Conservation (phyloP, 345 rosid genomes). For the Pistacia integerrima region DNA sequence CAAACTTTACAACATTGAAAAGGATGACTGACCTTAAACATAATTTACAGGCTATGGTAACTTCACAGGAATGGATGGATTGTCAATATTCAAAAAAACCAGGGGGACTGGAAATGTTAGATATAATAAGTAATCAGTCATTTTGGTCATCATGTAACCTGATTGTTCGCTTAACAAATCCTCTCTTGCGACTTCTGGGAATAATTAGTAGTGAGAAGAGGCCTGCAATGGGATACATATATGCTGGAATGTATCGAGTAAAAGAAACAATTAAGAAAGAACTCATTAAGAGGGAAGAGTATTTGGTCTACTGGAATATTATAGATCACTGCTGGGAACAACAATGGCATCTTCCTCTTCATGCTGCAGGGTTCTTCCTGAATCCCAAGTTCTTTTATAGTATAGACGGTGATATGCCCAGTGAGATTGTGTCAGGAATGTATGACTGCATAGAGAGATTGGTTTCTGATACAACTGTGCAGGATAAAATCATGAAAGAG, state of each 20-base stretch:
- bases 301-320: slow-evolving; percentile 72
- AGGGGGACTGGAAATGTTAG: slow-evolving; percentile 69
- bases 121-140: slow-evolving; percentile 57
- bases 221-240: slow-evolving; percentile 88
- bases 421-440: slow-evolving; percentile 62
- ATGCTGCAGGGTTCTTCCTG: slow-evolving; percentile 88
- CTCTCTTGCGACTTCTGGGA: slow-evolving; percentile 66
- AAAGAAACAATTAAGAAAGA: slow-evolving; percentile 82
- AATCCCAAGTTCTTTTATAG: slow-evolving; percentile 90
- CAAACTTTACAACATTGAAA: slow-evolving; percentile 68
- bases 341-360: slow-evolving; percentile 72
- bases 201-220: slow-evolving; percentile 58
- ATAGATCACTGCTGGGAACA: slow-evolving; percentile 83
- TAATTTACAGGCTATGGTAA: slow-evolving; percentile 77
- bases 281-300: slow-evolving; percentile 64
- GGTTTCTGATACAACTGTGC: slow-evolving; percentile 67
- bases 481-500: slow-evolving; percentile 76
- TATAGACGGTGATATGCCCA: slow-evolving; percentile 63
- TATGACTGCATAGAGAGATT: slow-evolving; percentile 88
- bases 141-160: slow-evolving; percentile 78
- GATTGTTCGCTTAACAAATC: slow-evolving; percentile 55
- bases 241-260: slow-evolving; percentile 77
- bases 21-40: slow-evolving; percentile 59
- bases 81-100: slow-evolving; percentile 66
- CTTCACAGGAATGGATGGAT: slow-evolving; percentile 86